phyloP scores from a whole-genome alignment of 805 yeast species.

The Zygotorulaspora florentina region DNA sequence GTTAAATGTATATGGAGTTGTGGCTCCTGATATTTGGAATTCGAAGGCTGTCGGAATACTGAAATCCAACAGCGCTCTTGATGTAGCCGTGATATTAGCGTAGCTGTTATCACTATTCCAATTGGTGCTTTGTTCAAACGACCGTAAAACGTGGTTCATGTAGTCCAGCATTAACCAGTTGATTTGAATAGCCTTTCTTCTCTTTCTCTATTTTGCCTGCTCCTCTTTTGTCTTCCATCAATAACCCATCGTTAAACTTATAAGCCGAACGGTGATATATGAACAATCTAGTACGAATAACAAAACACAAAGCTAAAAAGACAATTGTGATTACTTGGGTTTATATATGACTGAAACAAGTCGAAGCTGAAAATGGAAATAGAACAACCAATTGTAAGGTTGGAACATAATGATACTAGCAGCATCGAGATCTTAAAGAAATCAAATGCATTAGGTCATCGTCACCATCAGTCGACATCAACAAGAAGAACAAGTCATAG shows the following conservation, averaged over 20 bases:
- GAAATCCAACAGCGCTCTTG: slow-evolving; percentile 66
- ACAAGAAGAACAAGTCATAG: slow-evolving; percentile 5
- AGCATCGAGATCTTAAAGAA: background rate
- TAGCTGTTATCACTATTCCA: slow-evolving; percentile 82
- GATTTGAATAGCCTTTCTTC: background rate
- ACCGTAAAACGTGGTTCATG: slow-evolving; percentile 79
- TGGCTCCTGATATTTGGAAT: slow-evolving; percentile 63
- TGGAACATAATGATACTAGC: slow-evolving; percentile 9
- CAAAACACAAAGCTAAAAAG: background rate
- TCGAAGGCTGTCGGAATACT: slow-evolving; percentile 62
- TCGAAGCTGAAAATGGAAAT: slow-evolving; percentile 4
- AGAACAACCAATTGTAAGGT: slow-evolving; percentile 13
- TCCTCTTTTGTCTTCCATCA: background rate
- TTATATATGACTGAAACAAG: background rate
- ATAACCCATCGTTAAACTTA: background rate
- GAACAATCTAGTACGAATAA: background rate
- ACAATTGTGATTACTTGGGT: background rate
- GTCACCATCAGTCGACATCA: slow-evolving; percentile 4
- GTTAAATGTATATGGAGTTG: slow-evolving; percentile 67
- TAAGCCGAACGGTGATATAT: background rate
- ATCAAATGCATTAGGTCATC: background rate
- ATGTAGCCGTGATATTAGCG: slow-evolving; percentile 68
- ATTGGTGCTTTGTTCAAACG: slow-evolving; percentile 62
- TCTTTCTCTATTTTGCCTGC: background rate
- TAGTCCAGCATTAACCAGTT: slow-evolving; percentile 58